Evolutionary conservation across 1,139 yeast genomes (phyloP), one percentile per base, ranked within the genome.

Genomic region (Kurtzmaniella quercitrusa): DNA sequence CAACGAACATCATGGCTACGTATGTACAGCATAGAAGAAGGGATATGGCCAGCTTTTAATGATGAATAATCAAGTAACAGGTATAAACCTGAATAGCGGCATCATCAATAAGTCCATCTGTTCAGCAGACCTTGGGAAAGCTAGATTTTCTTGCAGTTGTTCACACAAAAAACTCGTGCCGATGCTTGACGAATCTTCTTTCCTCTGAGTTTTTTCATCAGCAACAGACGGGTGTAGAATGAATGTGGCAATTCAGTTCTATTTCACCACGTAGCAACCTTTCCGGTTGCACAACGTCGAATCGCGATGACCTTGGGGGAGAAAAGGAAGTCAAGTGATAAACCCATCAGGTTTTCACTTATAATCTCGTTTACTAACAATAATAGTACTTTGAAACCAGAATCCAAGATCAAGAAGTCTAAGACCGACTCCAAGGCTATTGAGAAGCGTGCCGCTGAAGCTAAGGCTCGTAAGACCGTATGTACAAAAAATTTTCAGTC

Each of bases 331-430:
- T 34, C 16, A 5, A 16, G 32, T n/a, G 23, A 36, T 23, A 12
- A 12, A 19, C 14, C 14, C 9, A 3, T 14, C 11, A 17, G 5
- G 7, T 11, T 5, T 8, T 18, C 6, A 33, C 19, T 34, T 18
- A 7, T 9, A 19, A 42, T 38, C 38, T 32, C 22, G 16, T 8
- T 19, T 66, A 68, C 75, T 71, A 71, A 71, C 76, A 47, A 35
- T 45, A 47, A 18, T 57, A 72, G 78, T 56, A 65, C 80, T 55
- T 68, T 69, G 57, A 69, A 68, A 74, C 98, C 98, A 77, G 98
- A 93, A 85, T 79, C 97, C 66, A 88, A 87, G 68, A 78, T 88
- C 75, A 93, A 93, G 87, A 88, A 89, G 85, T 78, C 88, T 68
- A 85, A 88, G 84, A 85, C 91, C 75, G 80, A 83, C 69, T 86